Evolutionary conservation across 2,329 filamentous ascomycete species (phyloP), one percentile per base, ranked within the genome.

Genomic region (Xylaria sp.): DNA sequence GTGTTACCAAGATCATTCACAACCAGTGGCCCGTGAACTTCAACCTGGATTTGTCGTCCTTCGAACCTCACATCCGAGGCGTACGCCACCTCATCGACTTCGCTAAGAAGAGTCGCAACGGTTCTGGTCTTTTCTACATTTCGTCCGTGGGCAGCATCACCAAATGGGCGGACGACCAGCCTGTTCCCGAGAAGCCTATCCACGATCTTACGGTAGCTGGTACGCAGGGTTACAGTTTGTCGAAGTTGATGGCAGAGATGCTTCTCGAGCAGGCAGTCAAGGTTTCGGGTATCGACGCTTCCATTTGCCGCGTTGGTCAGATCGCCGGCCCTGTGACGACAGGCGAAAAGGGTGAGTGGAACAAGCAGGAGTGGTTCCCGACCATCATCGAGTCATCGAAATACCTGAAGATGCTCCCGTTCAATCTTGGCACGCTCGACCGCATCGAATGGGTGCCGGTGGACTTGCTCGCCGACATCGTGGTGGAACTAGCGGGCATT

Each of bases 21-120:
- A 82, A 80, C 63, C 79, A 79, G 10, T 83, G 79, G 77, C 78
- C 77, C 0, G 82, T 84, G 71, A 81, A 81, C 69, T 80, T 78
- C 65, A 82, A 79, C 68, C 73, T 80, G 7, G 68, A 75, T 2
- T 61, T 83, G 7, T 69, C 72, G 5, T 78, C 75, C 0, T 84
- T 83, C 60, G 77, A 80, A 66, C 72, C 77, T 0, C 77, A 82
- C 61, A 77, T 84, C 58, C 72, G 75, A 0, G 76, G 78, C 2
- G 76, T 85, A 57, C 76, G 79, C 1, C 77, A 80, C 64, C 71
- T 86, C 3, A 72, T 82, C 30, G 72, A 77, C 58, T 72, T 78
- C 44, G 69, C 72, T 3, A 63, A 67, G 57, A 60, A 67, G 6
- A 73, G 75, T 2, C 51, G 63, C 3, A 66, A 74, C 54, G 60